phyloP scores from a whole-genome alignment of 2,329 filamentous ascomycete species.

The Alternaria sp. region DNA sequence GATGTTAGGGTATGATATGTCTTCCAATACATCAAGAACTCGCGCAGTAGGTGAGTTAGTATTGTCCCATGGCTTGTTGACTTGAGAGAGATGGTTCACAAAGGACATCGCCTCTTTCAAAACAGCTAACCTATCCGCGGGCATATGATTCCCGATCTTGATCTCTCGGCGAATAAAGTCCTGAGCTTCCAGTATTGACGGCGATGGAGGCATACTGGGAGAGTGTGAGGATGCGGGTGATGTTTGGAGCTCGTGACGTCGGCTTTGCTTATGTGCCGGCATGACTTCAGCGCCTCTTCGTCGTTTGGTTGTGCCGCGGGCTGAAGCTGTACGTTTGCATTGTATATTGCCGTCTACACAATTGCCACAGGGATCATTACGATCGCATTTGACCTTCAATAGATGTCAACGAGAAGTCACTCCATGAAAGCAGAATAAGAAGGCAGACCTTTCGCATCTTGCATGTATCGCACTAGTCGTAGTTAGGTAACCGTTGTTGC shows the following conservation, averaged over 20 bases:
- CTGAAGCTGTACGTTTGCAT: slow-evolving; percentile 25
- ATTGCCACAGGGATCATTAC: slow-evolving; percentile 35
- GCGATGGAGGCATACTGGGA: slow-evolving; percentile 21
- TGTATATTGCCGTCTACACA: slow-evolving; percentile 32
- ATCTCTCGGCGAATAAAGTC: slow-evolving; percentile 28
- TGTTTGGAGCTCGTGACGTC: slow-evolving; percentile 7
- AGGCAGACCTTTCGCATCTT: background rate
- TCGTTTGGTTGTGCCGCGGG: slow-evolving; percentile 17
- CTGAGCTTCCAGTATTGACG: slow-evolving; percentile 25
- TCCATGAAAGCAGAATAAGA: background rate
- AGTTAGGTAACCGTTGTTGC: background rate
- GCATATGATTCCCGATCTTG: slow-evolving; percentile 16
- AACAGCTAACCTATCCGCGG: slow-evolving; percentile 23
- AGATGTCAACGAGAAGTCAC: background rate
- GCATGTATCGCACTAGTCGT: background rate
- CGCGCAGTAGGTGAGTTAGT: too few relatives aligned
- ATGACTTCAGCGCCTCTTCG: slow-evolving; percentile 9
- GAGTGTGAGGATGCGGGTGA: slow-evolving; percentile 17
- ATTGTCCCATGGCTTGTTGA: background rate
- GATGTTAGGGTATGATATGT: too few relatives aligned
- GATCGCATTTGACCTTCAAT: slow-evolving; percentile 30
- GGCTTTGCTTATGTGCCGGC: background rate
- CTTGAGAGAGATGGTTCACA: slow-evolving; percentile 22
- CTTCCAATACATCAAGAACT: too few relatives aligned
- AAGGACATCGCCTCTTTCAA: slow-evolving; percentile 30